Evolutionary conservation across 345 rosid genomes (phyloP).

Genomic region (Pistacia atlantica): DNA sequence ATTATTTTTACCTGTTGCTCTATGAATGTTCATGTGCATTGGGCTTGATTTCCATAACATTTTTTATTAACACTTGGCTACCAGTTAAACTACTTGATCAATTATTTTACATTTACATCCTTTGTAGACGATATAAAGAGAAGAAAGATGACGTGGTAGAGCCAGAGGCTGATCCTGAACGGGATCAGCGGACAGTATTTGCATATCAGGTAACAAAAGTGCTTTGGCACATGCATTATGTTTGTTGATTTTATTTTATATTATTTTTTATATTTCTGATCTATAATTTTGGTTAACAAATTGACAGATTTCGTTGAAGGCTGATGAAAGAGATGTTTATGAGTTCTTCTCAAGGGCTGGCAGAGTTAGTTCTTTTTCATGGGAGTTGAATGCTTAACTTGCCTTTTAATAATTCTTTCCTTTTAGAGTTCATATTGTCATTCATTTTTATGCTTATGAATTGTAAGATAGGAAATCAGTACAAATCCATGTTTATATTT

Average conservation of each 20-base stretch:
- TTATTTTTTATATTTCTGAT: neutral
- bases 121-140: conserved; percentile 73
- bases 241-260: neutral
- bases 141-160: conserved; percentile 77
- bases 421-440: neutral
- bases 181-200: conserved; percentile 99
- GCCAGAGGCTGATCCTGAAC: conserved; percentile 97
- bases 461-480: neutral
- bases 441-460: neutral
- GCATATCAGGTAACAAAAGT: conserved; percentile 78
- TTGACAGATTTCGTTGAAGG: conserved; percentile 83
- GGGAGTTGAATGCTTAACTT: conserved; percentile 9
- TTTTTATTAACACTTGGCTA: neutral
- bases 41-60: conserved; percentile 8
- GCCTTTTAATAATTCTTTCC: neutral
- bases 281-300: conserved; percentile 14
- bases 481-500: neutral
- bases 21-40: conserved; percentile 5
- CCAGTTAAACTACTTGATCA: conserved; percentile 8
- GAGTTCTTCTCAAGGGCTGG: conserved; percentile 98
- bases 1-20: conserved; percentile 7
- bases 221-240: neutral
- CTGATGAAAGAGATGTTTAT: conserved; percentile 89
- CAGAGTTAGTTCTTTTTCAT: conserved; percentile 58
- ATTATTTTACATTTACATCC: conserved; percentile 23